Evolutionary conservation across 2,329 filamentous ascomycete genomes (phyloP), one percentile per base, ranked within the genome.

Genomic region (Beauveria brongniartii): DNA sequence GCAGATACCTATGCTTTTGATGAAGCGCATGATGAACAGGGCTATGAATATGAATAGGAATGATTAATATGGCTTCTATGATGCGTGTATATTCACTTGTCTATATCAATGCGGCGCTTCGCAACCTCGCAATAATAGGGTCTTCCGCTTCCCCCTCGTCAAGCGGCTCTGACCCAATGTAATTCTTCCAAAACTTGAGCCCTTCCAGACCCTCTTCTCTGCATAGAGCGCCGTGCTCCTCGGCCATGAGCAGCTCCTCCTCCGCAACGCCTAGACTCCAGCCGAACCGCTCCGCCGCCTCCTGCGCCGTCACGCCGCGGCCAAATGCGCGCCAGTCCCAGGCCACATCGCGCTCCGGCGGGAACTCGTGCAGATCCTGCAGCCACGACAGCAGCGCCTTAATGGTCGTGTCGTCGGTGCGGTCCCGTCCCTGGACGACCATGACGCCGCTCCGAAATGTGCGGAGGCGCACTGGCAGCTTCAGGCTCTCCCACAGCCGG

Each of bases 241-340:
- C 94, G 0, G 92, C 92, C 93, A 99, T 97, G 71, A 97, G 90
- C 14, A 99, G 80, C 75, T 99, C 94, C 72, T 97, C 94, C 63
- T 89, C 90, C 1, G 94, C 94, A 24, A 99, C 93, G 9, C 94
- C 94, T 8, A 99, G 88, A 71, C 94, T 97, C 94, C 94, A 99
- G 6, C 92, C 91, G 74, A 99, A 99, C 55, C 85, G 81, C 72
- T 95, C 90, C 0, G 94, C 94, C 0, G 86, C 85, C 69, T 97
- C 92, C 70, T 94, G 90, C 1, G 92, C 91, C 16, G 92, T 97
- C 30, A 97, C 87, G 10, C 94, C 92, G 61, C 87, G 83, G 0
- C 94, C 92, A 72, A 91, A 97, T 46, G 78, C 69, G 52, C 79
- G 80, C 88, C 88, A 91, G 68, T 95, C 87, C 90, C 90, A 94